A percentile compares a stretch with the other conserved stretches of the same genome.
These are phyloP conservation scores for Volvariella surrecta DNA, from an alignment of 1,284 basidiomycete genomes.

Conservation along the genomic window DNA sequence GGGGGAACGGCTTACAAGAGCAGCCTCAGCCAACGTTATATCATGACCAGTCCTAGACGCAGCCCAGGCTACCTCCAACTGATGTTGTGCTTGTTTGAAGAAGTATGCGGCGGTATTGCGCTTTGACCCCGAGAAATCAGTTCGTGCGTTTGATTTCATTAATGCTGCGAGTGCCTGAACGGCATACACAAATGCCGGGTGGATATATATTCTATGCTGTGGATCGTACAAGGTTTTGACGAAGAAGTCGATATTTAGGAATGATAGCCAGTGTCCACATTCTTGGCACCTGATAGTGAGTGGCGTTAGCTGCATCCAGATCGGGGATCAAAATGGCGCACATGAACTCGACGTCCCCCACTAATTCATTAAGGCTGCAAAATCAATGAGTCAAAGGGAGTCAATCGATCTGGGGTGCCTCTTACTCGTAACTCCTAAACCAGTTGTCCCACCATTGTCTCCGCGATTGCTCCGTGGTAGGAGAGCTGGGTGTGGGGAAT, in stretches of 20 bases:
- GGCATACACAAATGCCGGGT: slow-evolving; percentile 61
- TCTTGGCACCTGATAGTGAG: slow-evolving; percentile 33
- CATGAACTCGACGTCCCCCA: background rate
- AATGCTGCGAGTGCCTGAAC: slow-evolving; percentile 62
- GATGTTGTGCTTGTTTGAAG: slow-evolving; percentile 43
- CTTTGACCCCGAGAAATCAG: slow-evolving; percentile 43
- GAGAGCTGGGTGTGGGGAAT: background rate
- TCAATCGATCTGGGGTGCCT: background rate
- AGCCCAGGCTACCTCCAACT: slow-evolving; percentile 31
- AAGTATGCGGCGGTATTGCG: slow-evolving; percentile 44
- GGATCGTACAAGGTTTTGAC: slow-evolving; percentile 43
- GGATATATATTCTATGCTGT: slow-evolving; percentile 42
- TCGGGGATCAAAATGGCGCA: background rate
- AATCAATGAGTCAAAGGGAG: background rate
- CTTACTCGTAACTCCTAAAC: background rate
- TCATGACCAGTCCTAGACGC: slow-evolving; percentile 49
- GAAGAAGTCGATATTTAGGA: slow-evolving; percentile 51
- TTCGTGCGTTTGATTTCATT: slow-evolving; percentile 58
- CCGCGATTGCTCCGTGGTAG: background rate
- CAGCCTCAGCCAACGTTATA: slow-evolving; percentile 59
- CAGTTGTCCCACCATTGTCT: background rate
- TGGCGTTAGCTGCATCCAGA: background rate
- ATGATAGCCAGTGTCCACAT: slow-evolving; percentile 53
- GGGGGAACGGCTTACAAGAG: slow-evolving; percentile 41
- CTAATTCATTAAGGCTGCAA: background rate